Percentiles rank a stretch among this genome's conserved stretches.
Conservation (phyloP, 352 stramenopile genomes). For the Globisporangium takayamanum region DNA sequence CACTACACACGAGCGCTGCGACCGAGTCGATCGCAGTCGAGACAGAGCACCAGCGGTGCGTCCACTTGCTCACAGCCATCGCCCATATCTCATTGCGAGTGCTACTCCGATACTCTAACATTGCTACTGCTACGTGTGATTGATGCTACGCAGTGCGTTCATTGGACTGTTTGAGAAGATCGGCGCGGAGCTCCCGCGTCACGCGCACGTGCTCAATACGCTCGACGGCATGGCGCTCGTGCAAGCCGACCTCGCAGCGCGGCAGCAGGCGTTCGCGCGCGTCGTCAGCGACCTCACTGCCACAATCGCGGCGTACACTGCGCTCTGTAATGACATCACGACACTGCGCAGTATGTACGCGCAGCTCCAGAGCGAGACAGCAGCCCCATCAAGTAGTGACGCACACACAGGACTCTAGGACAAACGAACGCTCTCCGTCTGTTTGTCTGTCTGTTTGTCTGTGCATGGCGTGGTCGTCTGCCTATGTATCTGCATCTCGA, state of each 20-base stretch:
- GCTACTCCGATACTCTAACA: background rate
- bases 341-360: slow-evolving; percentile 23
- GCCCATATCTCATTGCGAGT: background rate
- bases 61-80: background rate
- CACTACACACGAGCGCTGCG: slow-evolving; percentile 26
- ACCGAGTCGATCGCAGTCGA: slow-evolving; percentile 32
- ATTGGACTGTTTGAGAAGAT: slow-evolving; percentile 49
- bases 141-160: slow-evolving; percentile 19
- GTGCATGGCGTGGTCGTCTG: no score
- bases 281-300: slow-evolving; percentile 16
- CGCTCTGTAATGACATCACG: slow-evolving; percentile 21
- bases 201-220: slow-evolving; percentile 20
- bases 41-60: slow-evolving; percentile 35
- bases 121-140: background rate
- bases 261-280: slow-evolving; percentile 21
- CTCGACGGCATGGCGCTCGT: slow-evolving; percentile 15
- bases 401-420: background rate
- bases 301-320: slow-evolving; percentile 21
- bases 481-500: no score
- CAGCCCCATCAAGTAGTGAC: background rate
- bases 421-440: background rate
- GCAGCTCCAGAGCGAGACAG: slow-evolving; percentile 13
- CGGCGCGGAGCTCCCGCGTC: slow-evolving; percentile 30
- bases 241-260: slow-evolving; percentile 5
- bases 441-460: background rate